Evolutionary conservation across 768 basidiomycete species (phyloP), one percentile per base, ranked within the genome.

Genomic region (Rhodotorula kratochvilovae): DNA sequence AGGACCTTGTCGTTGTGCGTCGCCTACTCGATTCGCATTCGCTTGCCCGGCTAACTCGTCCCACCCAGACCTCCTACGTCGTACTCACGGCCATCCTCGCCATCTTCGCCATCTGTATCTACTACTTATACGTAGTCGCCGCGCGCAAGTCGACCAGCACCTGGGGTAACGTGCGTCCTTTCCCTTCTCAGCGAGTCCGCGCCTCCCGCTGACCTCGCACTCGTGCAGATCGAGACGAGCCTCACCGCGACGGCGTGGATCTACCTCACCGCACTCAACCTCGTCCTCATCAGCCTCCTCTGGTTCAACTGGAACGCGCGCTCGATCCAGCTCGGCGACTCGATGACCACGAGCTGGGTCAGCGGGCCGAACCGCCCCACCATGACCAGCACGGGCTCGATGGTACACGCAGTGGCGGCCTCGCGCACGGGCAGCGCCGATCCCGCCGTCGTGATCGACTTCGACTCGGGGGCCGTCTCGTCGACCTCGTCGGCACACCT

Each of bases 1-100:
- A 62, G 61, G 61, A 62, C 16, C 61, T 62, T 10, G 27, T 62
- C 23, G 50, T 53, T 8, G 61, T 62, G 36, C 50, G 61, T 62
- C n/a, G 45, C 15, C 45, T 17, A 46, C 21, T 46, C 8, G 16
- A n/a, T n/a, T n/a, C n/a, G n/a, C n/a, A n/a, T n/a, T n/a, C n/a
- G n/a, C n/a, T n/a, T n/a, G n/a, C n/a, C n/a, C n/a, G n/a, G n/a
- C n/a, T n/a, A n/a, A 46, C 21, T 46, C 8, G 16, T 23, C 21
- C 15, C 8, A 16, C 16, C 23, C 61, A 62, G 61, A 62, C 61
- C n/a, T 62, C 61, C 50, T 62, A 36, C 36, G 48, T 51, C 15
- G 36, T 62, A 13, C 46, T 62, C 48, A 29, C 25, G 11, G 50
- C 33, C 11, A 62, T 51, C 50, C 21, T 31, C 35, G 61, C 48